Percentiles rank a stretch among this genome's conserved stretches.
Evolutionary conservation across 2,329 filamentous ascomycete species (phyloP).

Genomic region (Epichloe gansuensis): DNA sequence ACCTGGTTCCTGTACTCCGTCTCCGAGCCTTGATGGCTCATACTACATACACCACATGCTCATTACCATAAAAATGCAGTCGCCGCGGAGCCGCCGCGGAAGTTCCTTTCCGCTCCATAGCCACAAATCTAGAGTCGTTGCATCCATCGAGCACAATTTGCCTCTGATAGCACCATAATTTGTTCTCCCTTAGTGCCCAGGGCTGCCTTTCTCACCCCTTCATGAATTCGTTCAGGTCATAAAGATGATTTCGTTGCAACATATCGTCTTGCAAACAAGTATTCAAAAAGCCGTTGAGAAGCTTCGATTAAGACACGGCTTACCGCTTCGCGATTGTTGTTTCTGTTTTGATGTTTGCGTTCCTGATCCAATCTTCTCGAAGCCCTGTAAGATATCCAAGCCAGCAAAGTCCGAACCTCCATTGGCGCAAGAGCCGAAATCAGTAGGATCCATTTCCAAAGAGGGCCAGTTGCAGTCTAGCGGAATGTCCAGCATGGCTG

Average conservation of each 20-base stretch:
- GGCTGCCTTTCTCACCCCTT: conserved; percentile 1
- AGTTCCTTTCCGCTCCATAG: not conserved
- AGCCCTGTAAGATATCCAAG: conserved; percentile 63
- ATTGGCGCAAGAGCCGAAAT: conserved; percentile 31
- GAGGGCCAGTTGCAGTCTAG: conserved; percentile 28
- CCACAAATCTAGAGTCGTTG: not conserved
- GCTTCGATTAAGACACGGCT: conserved; percentile 19
- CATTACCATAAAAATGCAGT: conserved; percentile 16
- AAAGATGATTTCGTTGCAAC: conserved; percentile 7
- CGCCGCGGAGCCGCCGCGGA: conserved; percentile 18
- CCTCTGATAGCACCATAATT: not conserved
- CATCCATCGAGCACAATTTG: not conserved
- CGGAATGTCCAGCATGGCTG: conserved; percentile 20
- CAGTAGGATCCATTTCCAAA: conserved; percentile 23
- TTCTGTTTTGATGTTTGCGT: conserved; percentile 18
- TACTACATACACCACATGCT: conserved; percentile 8
- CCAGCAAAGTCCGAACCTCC: conserved; percentile 45
- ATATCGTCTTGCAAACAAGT: conserved; percentile 1
- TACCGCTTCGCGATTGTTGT: conserved; percentile 17
- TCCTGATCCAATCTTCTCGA: conserved; percentile 57
- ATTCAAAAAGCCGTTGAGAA: conserved; percentile 21
- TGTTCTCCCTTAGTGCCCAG: too few relatives aligned
- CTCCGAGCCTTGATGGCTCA: not conserved
- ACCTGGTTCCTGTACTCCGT: not conserved
- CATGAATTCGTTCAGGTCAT: conserved; percentile 12